Conservation (phyloP, 306 rosid species). For the Abrus precatorius region DNA sequence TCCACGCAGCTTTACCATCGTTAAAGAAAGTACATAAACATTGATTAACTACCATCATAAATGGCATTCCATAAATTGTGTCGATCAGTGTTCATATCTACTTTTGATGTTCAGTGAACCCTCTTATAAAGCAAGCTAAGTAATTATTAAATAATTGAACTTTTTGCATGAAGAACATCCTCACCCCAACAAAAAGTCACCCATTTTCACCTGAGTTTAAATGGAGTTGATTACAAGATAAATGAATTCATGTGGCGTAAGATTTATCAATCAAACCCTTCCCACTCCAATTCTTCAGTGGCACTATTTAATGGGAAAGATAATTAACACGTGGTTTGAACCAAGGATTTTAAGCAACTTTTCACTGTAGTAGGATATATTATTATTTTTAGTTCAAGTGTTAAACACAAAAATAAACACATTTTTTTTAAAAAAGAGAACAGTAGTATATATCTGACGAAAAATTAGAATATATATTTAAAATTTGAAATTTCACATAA, state of each 20-base stretch:
- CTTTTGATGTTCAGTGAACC: not conserved
- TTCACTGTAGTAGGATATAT: not conserved
- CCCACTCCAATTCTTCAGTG: not conserved
- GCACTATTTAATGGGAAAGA: not conserved
- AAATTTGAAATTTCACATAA: no score
- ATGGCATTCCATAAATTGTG: not conserved
- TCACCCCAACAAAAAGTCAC: no score
- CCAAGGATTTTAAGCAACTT: not conserved
- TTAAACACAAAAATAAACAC: not conserved
- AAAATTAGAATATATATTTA: no score
- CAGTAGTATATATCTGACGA: no score
- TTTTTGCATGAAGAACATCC: no score
- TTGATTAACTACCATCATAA: not conserved
- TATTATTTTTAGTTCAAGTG: not conserved
- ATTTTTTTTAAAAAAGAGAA: not conserved
- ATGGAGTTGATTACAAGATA: no score
- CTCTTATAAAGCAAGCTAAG: not conserved
- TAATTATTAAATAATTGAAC: no score
- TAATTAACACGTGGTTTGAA: not conserved
- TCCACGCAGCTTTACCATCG: slow-evolving; percentile 25
- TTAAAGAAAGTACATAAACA: slow-evolving; percentile 18
- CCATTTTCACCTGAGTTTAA: no score
- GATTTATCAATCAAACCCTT: not conserved
- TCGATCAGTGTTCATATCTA: not conserved
- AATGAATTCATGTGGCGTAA: not conserved